Evolutionary conservation across 176 grass and related monocot species (phyloP).

Genomic region (Neostapfia colusana): DNA sequence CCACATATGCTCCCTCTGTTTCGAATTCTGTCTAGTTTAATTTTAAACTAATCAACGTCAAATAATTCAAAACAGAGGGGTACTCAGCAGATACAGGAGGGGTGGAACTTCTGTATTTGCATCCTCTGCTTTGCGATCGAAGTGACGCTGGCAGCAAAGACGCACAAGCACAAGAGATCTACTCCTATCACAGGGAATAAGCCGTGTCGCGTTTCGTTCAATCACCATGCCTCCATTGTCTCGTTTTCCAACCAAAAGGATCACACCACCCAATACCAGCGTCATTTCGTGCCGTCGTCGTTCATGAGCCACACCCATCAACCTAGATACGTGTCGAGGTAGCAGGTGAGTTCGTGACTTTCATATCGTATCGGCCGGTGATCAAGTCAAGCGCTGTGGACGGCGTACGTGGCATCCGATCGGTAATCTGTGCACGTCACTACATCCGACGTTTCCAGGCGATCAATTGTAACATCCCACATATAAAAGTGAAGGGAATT

Average conservation of each 20-base stretch:
- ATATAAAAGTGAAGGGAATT: too few relatives aligned
- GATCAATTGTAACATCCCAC: too few relatives aligned
- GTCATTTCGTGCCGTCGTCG: not conserved
- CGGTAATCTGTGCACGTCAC: not conserved
- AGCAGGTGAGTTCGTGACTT: not conserved
- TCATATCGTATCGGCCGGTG: not conserved
- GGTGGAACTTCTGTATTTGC: not conserved
- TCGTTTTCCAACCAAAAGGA: not conserved
- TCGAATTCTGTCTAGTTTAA: too few relatives aligned
- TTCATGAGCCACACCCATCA: not conserved
- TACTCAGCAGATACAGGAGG: not conserved
- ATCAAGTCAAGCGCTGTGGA: not conserved
- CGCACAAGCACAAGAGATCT: not conserved
- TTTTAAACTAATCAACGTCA: too few relatives aligned
- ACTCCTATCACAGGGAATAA: not conserved
- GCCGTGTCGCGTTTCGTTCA: not conserved
- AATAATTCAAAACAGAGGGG: too few relatives aligned
- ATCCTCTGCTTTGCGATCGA: not conserved
- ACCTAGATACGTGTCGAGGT: not conserved
- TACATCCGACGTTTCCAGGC: not conserved
- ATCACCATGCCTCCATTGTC: not conserved
- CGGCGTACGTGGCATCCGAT: not conserved
- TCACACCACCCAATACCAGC: not conserved
- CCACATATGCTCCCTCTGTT: too few relatives aligned
- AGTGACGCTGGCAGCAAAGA: not conserved